A percentile compares a stretch with the other conserved stretches of the same genome.
phyloP scores from a whole-genome alignment of 2,329 filamentous ascomycete species.

The Fusarium guadeloupense region DNA sequence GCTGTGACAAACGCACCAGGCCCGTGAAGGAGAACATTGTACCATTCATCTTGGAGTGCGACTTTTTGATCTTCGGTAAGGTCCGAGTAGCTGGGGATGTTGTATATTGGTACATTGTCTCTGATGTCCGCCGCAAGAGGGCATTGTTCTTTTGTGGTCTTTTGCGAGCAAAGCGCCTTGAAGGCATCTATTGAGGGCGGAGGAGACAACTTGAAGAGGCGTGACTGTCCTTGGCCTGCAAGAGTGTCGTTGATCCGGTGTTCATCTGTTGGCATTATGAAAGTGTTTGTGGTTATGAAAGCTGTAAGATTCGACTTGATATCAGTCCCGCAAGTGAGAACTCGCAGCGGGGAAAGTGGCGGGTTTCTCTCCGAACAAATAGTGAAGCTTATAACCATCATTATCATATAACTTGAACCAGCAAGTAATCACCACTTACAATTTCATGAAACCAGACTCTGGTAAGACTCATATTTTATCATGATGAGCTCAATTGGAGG shows the following conservation, averaged over 20 bases:
- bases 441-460: too few relatives aligned
- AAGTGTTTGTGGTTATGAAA: neutral
- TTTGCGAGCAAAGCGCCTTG: constrained; percentile 55
- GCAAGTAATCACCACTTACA: too few relatives aligned
- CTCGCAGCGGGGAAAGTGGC: constrained; percentile 6
- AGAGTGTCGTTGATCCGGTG: constrained; percentile 1
- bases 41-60: constrained; percentile 67
- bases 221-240: constrained; percentile 14
- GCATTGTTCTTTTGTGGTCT: constrained; percentile 51
- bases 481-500: too few relatives aligned
- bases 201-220: constrained; percentile 39
- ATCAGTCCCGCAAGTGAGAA: constrained; percentile 10
- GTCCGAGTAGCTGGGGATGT: constrained; percentile 51
- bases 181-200: constrained; percentile 55
- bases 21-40: constrained; percentile 63
- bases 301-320: neutral
- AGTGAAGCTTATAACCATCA: neutral
- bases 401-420: too few relatives aligned
- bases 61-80: constrained; percentile 36
- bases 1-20: constrained; percentile 69
- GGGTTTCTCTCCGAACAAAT: constrained; percentile 9
- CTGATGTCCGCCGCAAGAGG: constrained; percentile 57
- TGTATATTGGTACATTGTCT: constrained; percentile 66
- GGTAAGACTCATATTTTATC: too few relatives aligned
- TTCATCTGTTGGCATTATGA: constrained; percentile 16